phyloP scores from a whole-genome alignment of 2,329 filamentous ascomycete species.

The Hirsutella thompsonii region DNA sequence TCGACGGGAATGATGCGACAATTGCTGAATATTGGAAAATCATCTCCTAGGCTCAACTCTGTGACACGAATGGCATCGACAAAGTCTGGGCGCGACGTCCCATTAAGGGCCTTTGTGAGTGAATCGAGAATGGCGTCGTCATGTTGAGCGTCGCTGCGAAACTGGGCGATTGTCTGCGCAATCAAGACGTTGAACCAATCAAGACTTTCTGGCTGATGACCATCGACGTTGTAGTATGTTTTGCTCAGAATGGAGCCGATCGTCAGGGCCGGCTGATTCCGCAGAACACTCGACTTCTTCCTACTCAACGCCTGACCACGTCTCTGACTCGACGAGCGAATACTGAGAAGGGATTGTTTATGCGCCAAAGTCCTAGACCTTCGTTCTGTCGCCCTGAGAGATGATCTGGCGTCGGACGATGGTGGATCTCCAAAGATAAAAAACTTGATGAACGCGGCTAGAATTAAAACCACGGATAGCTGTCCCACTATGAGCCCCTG shows the following conservation, averaged over 20 bases:
- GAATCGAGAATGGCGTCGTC: slow-evolving; percentile 82
- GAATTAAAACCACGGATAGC: slow-evolving; percentile 77
- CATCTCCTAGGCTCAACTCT: slow-evolving; percentile 86
- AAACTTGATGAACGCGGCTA: slow-evolving; percentile 97
- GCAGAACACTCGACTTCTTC: slow-evolving; percentile 60
- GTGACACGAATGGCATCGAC: slow-evolving; percentile 89
- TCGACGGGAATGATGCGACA: slow-evolving; percentile 88
- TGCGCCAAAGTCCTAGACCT: slow-evolving; percentile 64
- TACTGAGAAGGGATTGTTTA: slow-evolving; percentile 57
- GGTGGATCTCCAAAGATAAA: slow-evolving; percentile 97
- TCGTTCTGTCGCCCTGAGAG: slow-evolving; percentile 61
- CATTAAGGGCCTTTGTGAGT: slow-evolving; percentile 75
- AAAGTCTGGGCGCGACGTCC: slow-evolving; percentile 76
- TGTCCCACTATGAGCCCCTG: slow-evolving; percentile 90
- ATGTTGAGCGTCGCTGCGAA: slow-evolving; percentile 81
- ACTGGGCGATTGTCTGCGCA: slow-evolving; percentile 91
- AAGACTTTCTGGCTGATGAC: slow-evolving; percentile 88
- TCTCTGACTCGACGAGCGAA: slow-evolving; percentile 32
- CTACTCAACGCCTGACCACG: slow-evolving; percentile 36
- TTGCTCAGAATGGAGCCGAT: slow-evolving; percentile 92
- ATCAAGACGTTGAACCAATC: slow-evolving; percentile 99
- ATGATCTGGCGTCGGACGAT: slow-evolving; percentile 66
- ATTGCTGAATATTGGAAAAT: slow-evolving; percentile 98
- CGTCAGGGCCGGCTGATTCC: slow-evolving; percentile 62
- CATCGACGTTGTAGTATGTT: slow-evolving; percentile 93